Evolutionary conservation across 2,329 filamentous ascomycete species (phyloP).

Genomic region (Aspergillus sclerotialis): DNA sequence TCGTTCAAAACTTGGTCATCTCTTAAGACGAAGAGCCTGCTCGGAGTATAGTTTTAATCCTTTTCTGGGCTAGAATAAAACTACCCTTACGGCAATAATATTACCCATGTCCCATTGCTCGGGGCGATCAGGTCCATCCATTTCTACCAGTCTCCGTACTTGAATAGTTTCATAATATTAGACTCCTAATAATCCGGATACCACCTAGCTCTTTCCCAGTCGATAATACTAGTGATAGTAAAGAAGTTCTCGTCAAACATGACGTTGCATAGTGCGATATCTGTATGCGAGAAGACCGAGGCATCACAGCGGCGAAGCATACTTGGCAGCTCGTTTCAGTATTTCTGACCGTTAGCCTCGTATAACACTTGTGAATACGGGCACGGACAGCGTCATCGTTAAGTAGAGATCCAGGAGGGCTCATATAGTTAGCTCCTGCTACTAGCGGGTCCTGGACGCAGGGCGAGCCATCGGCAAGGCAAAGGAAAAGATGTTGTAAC

Average conservation of each 20-base stretch:
- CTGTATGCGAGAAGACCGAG: not conserved
- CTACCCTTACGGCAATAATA: not conserved
- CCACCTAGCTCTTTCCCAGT: not conserved
- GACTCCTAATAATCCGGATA: not conserved
- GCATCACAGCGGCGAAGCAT: slow-evolving; percentile 1
- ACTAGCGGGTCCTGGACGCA: not conserved
- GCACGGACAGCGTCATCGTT: not conserved
- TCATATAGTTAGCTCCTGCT: not conserved
- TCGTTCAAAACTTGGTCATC: no score
- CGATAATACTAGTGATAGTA: not conserved
- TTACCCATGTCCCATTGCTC: not conserved
- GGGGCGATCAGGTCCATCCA: not conserved
- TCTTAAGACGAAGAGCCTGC: no score
- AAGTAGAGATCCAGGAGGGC: not conserved
- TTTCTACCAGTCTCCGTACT: not conserved
- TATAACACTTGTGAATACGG: not conserved
- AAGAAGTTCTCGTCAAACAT: slow-evolving; percentile 1
- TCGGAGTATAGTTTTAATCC: no score
- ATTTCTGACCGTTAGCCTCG: not conserved
- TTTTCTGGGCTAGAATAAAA: not conserved
- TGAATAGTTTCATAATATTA: not conserved
- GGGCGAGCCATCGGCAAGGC: not conserved
- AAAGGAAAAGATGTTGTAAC: slow-evolving; percentile 1
- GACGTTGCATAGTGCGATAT: not conserved
- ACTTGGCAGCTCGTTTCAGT: no score